Percentiles rank a stretch among this genome's conserved stretches.
These are phyloP conservation scores for Acephala macrosclerotiorum DNA, from an alignment of 2,329 filamentous ascomycete genomes.

Conservation along the genomic window DNA sequence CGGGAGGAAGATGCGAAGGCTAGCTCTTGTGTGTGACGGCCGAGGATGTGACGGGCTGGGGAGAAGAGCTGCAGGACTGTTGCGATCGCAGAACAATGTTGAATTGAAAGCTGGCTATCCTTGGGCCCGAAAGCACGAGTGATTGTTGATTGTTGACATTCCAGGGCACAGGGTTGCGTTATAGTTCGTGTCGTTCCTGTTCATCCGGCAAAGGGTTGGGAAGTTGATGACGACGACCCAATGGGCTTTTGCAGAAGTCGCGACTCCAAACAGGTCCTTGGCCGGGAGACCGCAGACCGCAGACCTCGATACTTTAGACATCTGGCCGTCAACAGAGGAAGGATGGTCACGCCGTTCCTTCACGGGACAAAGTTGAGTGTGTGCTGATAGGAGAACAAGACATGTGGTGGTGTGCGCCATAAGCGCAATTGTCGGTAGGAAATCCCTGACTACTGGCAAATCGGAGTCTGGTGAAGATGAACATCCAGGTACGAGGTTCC, in stretches of 20 bases:
- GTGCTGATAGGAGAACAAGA: conserved; percentile 33
- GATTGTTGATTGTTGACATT: conserved; percentile 15
- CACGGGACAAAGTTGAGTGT: conserved; percentile 20
- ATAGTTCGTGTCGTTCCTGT: conserved; percentile 26
- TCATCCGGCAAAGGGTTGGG: conserved; percentile 28
- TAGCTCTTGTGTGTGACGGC: conserved; percentile 30
- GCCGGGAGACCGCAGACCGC: conserved; percentile 33
- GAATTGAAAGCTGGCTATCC: not conserved
- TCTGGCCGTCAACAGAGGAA: conserved; percentile 25
- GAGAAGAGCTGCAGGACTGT: conserved; percentile 11
- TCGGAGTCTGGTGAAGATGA: conserved; percentile 27
- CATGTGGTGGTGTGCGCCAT: conserved; percentile 37
- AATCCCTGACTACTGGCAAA: conserved; percentile 33
- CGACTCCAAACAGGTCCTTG: conserved; percentile 34
- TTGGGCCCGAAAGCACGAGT: not conserved
- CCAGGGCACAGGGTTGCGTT: conserved; percentile 15
- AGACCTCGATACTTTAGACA: conserved; percentile 11
- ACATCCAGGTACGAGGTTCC: conserved; percentile 33
- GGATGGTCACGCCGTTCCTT: conserved; percentile 26
- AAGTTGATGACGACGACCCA: conserved; percentile 37
- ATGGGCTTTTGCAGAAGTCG: conserved; percentile 29
- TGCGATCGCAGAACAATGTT: conserved; percentile 13
- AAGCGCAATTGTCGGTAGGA: conserved; percentile 35
- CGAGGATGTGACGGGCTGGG: conserved; percentile 23
- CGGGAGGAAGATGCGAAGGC: conserved; percentile 26